These are phyloP conservation scores for Colletotrichum gigasporum DNA, from an alignment of 2,329 filamentous ascomycete species.

Conservation along the genomic window DNA sequence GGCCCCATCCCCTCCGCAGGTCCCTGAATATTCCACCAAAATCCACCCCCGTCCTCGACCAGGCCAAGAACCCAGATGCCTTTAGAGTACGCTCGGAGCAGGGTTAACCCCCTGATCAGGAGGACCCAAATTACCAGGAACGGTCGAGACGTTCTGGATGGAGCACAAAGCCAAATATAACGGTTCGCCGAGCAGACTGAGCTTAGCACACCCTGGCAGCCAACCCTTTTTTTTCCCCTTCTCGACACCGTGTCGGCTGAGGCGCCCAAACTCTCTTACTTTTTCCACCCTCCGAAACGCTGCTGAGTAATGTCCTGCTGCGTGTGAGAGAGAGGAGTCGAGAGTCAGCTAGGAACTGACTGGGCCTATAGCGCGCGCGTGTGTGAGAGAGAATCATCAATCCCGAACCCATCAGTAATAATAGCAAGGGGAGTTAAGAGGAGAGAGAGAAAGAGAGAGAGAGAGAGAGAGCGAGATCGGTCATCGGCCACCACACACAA, in stretches of 20 bases:
- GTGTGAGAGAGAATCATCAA: neutral
- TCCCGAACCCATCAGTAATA: neutral
- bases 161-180: neutral
- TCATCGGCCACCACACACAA: no score
- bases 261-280: neutral
- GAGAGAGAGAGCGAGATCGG: neutral
- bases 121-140: neutral
- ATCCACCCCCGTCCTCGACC: neutral
- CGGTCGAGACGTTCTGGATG: neutral
- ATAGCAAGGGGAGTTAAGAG: neutral
- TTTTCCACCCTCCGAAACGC: neutral
- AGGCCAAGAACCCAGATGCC: neutral
- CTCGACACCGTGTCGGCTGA: constrained; percentile 17
- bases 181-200: neutral
- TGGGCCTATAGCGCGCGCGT: neutral
- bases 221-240: neutral
- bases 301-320: neutral
- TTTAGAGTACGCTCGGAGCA: neutral
- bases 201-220: neutral
- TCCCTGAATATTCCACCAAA: neutral
- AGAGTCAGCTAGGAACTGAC: neutral
- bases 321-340: neutral
- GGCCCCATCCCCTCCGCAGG: no score
- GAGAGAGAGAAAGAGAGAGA: neutral
- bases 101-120: neutral